Percentiles rank a stretch among this genome's conserved stretches.
Conservation (phyloP, 1,139 yeast genomes). For the Kluyveromyces sp. region DNA sequence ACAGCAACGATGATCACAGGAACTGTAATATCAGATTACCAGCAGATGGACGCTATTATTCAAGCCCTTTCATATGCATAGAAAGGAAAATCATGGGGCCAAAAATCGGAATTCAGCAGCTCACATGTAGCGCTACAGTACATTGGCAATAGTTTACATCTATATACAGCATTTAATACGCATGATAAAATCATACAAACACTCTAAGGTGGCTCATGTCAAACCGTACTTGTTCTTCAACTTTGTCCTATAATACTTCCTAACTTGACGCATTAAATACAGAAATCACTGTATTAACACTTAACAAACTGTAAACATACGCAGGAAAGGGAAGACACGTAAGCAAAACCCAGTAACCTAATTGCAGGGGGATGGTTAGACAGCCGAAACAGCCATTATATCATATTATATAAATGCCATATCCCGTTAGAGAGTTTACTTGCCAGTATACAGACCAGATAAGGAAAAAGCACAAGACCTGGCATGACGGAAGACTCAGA, state of each 20-base stretch:
- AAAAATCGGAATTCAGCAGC: not conserved
- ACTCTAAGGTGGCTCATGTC: too few relatives aligned
- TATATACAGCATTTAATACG: conserved; percentile 10
- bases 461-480: conserved; percentile 28
- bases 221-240: too few relatives aligned
- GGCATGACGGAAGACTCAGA: conserved; percentile 32
- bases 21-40: too few relatives aligned
- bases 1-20: too few relatives aligned
- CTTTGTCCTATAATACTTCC: too few relatives aligned
- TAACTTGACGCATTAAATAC: too few relatives aligned
- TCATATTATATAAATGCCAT: conserved; percentile 6
- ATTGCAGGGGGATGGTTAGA: too few relatives aligned
- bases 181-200: too few relatives aligned
- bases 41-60: not conserved
- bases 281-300: not conserved
- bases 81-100: too few relatives aligned
- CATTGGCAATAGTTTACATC: not conserved
- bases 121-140: not conserved
- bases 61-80: too few relatives aligned
- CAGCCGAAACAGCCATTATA: conserved; percentile 1
- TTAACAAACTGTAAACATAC: not conserved
- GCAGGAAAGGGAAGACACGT: not conserved
- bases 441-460: conserved; percentile 31
- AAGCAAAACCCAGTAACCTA: too few relatives aligned
- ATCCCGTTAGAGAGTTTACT: conserved; percentile 22